Conservation (phyloP, 768 basidiomycete genomes). For the Pisolithus microcarpus region DNA sequence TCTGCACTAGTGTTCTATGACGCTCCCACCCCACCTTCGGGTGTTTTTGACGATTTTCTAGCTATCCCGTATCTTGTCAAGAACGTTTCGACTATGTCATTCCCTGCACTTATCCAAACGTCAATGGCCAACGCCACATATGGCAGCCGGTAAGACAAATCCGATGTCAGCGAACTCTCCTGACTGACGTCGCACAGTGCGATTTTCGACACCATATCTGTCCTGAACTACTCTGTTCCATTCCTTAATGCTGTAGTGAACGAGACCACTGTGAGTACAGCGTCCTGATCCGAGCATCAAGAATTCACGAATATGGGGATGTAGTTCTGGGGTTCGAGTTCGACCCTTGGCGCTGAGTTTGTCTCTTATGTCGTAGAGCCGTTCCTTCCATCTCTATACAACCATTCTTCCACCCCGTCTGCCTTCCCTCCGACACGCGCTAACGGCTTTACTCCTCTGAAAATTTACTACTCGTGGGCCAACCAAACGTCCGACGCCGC, state of each 20-base stretch:
- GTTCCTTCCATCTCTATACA: constrained; percentile 26
- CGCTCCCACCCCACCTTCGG: constrained; percentile 22
- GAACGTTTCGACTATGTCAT: constrained; percentile 9
- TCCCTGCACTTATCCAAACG: constrained; percentile 10
- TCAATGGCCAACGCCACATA: background rate
- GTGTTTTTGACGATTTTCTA: constrained; percentile 22
- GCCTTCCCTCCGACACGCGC: constrained; percentile 39
- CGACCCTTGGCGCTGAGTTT: background rate
- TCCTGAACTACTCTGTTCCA: constrained; percentile 4
- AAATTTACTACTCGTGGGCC: constrained; percentile 40
- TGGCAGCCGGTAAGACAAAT: constrained; percentile 3
- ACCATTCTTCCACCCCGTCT: constrained; percentile 5
- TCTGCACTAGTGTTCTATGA: constrained; percentile 48
- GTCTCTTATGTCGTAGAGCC: constrained; percentile 36
- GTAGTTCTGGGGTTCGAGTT: too few species aligned
- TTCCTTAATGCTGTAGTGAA: constrained; percentile 13
- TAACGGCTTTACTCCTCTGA: constrained; percentile 33
- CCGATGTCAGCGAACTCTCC: background rate
- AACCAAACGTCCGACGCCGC: constrained; percentile 22
- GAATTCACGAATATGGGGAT: background rate
- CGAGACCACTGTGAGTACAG: constrained; percentile 14
- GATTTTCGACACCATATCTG: constrained; percentile 7
- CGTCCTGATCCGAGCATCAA: background rate
- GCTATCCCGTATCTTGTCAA: constrained; percentile 7
- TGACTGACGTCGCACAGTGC: background rate